Conservation (phyloP, 176 grass and related monocot genomes). For the Raddia guianensis region DNA sequence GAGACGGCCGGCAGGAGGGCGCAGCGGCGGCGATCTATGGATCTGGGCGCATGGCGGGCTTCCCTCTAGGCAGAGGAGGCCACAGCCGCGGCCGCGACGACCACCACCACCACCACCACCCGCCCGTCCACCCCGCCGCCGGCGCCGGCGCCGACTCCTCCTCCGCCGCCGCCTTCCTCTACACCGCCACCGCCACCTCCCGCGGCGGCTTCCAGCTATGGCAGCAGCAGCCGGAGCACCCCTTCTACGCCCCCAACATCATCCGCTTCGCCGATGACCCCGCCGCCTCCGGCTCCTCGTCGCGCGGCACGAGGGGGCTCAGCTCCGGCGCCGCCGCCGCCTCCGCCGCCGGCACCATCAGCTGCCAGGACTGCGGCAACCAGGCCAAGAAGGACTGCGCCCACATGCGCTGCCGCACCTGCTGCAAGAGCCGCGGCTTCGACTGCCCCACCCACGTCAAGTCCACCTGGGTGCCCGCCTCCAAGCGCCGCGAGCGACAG, state of each 20-base stretch:
- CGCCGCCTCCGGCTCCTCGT: slow-evolving; percentile 21
- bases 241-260: slow-evolving; percentile 62
- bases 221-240: slow-evolving; percentile 65
- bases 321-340: slow-evolving; percentile 22
- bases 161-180: slow-evolving; percentile 53
- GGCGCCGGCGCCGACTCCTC: neutral
- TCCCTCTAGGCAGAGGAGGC: slow-evolving; percentile 74
- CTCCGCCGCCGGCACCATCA: slow-evolving; percentile 43
- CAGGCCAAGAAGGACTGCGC: slow-evolving; percentile 95
- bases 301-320: slow-evolving; percentile 22
- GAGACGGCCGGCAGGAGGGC: neutral
- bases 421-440: slow-evolving; percentile 93
- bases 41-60: slow-evolving; percentile 84
- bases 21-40: slow-evolving; percentile 58
- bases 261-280: slow-evolving; percentile 85
- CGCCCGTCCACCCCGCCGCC: slow-evolving; percentile 10
- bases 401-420: slow-evolving; percentile 85
- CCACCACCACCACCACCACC: neutral
- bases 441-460: slow-evolving; percentile 89
- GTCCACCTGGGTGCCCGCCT: slow-evolving; percentile 91
- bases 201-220: slow-evolving; percentile 85
- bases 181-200: slow-evolving; percentile 18
- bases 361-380: slow-evolving; percentile 98
- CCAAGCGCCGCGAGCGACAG: slow-evolving; percentile 81
- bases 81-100: slow-evolving; percentile 35